Evolutionary conservation across 345 rosid genomes (phyloP).

Genomic region (Boechera retrofracta): DNA sequence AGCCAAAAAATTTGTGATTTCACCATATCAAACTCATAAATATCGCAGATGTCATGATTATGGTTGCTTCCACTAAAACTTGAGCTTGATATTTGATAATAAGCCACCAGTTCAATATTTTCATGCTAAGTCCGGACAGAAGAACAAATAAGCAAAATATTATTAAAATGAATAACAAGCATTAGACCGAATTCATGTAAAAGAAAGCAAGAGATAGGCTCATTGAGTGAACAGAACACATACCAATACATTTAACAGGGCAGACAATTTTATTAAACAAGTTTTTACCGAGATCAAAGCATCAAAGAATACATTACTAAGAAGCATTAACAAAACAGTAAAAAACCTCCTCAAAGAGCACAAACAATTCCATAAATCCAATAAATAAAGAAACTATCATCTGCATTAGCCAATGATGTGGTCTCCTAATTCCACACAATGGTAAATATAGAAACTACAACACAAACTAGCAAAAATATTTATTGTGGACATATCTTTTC

Average conservation of each 20-base stretch:
- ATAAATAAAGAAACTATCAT: neutral
- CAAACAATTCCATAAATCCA: neutral
- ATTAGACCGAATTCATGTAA: slow-evolving; percentile 8
- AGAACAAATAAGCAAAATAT: neutral
- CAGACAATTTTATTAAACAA: neutral
- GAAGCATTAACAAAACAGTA: neutral
- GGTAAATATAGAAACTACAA: neutral
- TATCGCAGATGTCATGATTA: neutral
- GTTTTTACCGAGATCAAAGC: neutral
- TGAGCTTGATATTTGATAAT: neutral
- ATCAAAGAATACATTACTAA: neutral
- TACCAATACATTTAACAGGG: neutral
- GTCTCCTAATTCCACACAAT: neutral
- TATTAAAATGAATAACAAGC: slow-evolving; percentile 8
- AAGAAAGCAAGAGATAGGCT: slow-evolving; percentile 14
- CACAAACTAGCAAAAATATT: neutral
- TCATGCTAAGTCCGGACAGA: neutral
- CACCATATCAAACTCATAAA: neutral
- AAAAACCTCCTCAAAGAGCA: slow-evolving; percentile 9
- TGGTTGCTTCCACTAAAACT: neutral
- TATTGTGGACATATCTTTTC: neutral
- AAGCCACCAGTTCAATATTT: slow-evolving; percentile 6
- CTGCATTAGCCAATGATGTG: neutral
- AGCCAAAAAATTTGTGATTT: slow-evolving; percentile 17
- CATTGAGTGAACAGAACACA: slow-evolving; percentile 13